Conservation (phyloP, 805 yeast genomes). For the Spathaspora boniae region DNA sequence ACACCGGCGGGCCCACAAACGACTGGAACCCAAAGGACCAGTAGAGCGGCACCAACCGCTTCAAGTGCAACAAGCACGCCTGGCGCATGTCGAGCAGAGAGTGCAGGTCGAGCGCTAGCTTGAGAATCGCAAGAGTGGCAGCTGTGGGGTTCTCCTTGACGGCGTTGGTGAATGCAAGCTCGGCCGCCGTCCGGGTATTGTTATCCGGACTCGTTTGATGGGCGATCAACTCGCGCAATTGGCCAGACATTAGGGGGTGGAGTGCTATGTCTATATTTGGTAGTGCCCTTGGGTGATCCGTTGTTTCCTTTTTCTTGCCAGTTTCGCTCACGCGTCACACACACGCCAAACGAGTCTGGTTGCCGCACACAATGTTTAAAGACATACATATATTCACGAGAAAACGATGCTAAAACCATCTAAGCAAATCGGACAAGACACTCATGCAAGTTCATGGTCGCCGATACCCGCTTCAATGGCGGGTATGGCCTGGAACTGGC, state of each 20-base stretch:
- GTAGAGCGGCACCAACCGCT: slow-evolving; percentile 61
- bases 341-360: too few species aligned
- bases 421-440: too few species aligned
- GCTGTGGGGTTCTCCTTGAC: slow-evolving; percentile 49
- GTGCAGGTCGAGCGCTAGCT: slow-evolving; percentile 32
- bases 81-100: slow-evolving; percentile 46
- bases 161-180: slow-evolving; percentile 40
- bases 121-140: slow-evolving; percentile 40
- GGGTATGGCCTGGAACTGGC: slow-evolving; percentile 3
- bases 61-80: slow-evolving; percentile 61
- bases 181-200: slow-evolving; percentile 48
- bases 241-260: slow-evolving; percentile 10
- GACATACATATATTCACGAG: too few species aligned
- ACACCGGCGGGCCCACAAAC: slow-evolving; percentile 63
- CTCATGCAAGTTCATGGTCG: too few species aligned
- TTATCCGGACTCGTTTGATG: slow-evolving; percentile 48
- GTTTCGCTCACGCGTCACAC: too few species aligned
- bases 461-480: background rate
- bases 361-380: too few species aligned
- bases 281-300: too few species aligned
- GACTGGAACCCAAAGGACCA: slow-evolving; percentile 87
- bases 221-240: slow-evolving; percentile 4
- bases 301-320: too few species aligned
- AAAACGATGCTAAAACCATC: too few species aligned
- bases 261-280: too few species aligned